Conservation (phyloP, 768 basidiomycete genomes). For the Lactifluus piperatus region DNA sequence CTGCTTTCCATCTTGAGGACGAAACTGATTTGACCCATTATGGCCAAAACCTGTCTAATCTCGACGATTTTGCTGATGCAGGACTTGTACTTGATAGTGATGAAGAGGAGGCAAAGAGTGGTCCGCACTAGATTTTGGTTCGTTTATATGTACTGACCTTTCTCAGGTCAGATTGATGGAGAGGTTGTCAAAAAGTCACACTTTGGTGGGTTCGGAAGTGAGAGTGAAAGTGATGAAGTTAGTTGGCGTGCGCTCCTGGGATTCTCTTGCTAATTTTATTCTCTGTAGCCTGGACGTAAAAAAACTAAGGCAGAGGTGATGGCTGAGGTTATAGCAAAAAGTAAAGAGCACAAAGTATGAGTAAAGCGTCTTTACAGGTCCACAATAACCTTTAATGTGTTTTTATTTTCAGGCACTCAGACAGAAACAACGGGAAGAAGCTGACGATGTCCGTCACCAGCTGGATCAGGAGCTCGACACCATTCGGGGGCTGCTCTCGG, state of each 20-base stretch:
- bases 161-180: constrained; percentile 55
- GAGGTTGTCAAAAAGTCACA: constrained; percentile 61
- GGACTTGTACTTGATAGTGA: constrained; percentile 52
- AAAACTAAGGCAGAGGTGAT: constrained; percentile 95
- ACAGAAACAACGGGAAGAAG: constrained; percentile 83
- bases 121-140: neutral
- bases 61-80: constrained; percentile 77
- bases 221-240: constrained; percentile 45
- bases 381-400: neutral
- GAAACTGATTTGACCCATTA: constrained; percentile 90
- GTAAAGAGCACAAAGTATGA: constrained; percentile 86
- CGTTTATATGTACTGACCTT: neutral
- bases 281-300: constrained; percentile 62
- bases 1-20: constrained; percentile 83
- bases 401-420: constrained; percentile 51
- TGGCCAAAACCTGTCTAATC: constrained; percentile 74
- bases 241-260: neutral
- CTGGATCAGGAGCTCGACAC: constrained; percentile 84
- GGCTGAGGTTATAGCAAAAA: constrained; percentile 96
- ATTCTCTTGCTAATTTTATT: constrained; percentile 6
- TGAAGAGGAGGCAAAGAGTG: constrained; percentile 44
- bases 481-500: constrained; percentile 65
- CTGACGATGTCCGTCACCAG: constrained; percentile 76
- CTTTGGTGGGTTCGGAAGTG: constrained; percentile 83
- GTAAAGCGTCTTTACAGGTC: constrained; percentile 1